Evolutionary conservation across 352 stramenopile species (phyloP), one percentile per base, ranked within the genome.

Genomic region (Peronosclerospora sorghi): DNA sequence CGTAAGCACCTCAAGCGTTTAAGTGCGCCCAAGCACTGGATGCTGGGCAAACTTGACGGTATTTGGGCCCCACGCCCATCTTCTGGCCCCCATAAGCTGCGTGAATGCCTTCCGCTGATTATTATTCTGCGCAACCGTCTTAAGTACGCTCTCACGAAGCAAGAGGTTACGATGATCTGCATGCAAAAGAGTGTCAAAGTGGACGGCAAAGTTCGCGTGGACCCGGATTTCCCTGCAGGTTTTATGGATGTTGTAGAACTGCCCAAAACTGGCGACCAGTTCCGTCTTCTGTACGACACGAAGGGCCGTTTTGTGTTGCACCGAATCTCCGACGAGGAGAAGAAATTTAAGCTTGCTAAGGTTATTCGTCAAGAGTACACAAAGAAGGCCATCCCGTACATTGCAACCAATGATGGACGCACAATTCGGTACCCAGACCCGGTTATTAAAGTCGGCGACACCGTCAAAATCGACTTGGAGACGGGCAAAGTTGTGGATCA

Each of bases 191-290:
- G 94, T 48, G 84, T 99, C 67, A 98, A 98, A 83, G 94, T 98
- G 35, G 89, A 98, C 65, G 88, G 90, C 62, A 96, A 96, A 63
- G 62, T 98, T 39, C 89, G 96, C 43, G 98, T 97, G 45, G 96
- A 99, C 77, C 73, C 86, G 35, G 96, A 97, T 76, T 99, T 96
- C 80, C 96, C 95, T 27, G 93, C 94, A 21, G 96, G 96, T 38
- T 98, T 99, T 85, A 98, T 98, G 95, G 96, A 99, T 61, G 94
- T 99, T n/a, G 82, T 99, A 26, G 79, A 96, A 58, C 77, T 99
- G 30, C 85, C 96, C 47, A 98, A 98, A 83, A 88, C 88, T 34
- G 87, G 83, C 42, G 96, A 99, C 75, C 65, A 86, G 48, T 99
- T 98, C 84, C 94, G 96, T 58, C 74, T 99, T 5, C 43, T 99